Base-by-base conservation (phyloP, 192 early-diverging fungal genomes). In the Mortierella hygrophila region DNA sequence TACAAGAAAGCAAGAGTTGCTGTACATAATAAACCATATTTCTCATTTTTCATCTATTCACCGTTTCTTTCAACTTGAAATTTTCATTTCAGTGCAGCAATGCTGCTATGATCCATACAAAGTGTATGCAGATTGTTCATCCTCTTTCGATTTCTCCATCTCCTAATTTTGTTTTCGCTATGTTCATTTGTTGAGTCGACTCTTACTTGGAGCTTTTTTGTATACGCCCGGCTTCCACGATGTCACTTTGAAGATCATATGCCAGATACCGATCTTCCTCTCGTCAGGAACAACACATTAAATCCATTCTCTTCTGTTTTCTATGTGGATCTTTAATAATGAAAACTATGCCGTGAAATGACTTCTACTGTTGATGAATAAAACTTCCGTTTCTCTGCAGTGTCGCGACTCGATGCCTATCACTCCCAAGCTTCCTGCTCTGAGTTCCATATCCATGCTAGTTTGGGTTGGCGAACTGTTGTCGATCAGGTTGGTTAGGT, bases 331-430 rank as follows among this genome's bases (percentile, higher is more conserved):
- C n/a, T 65, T 65, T 65, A 65, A 65, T 65, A 32, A 29, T 32
- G 29, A 65, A 65, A 26, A 65, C 60, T 65, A 65, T 65, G 60
- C 60, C 26, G 60, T 65, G 29, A 65, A 35, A 65, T 65, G 60
- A 65, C 60, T 65, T 65, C 60, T 29, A 65, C 60, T 65, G 21
- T 65, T 65, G 60, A 65, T 63, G 60, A 63, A 63, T n/a, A 63
- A n/a, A 32, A 10, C 26, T 9, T 26, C 26, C n/a, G 9, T 63
- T 63, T 26, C 60, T 63, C 60, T 32, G 60, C 60, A 15, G 29
- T 13, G 29, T 29, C 8, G 26, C 10, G 11, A 32, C 26, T 15
- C 26, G 9, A 29, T 10, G 2, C 32, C 26, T 29, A 26, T 63
- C 26, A 26, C 60, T 23, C 29, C 26, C 26, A 26, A 63, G 26